Evolutionary conservation across 495 filamentous ascomycete species (phyloP), one percentile per base, ranked within the genome.

Genomic region (Penicillium paradoxum): DNA sequence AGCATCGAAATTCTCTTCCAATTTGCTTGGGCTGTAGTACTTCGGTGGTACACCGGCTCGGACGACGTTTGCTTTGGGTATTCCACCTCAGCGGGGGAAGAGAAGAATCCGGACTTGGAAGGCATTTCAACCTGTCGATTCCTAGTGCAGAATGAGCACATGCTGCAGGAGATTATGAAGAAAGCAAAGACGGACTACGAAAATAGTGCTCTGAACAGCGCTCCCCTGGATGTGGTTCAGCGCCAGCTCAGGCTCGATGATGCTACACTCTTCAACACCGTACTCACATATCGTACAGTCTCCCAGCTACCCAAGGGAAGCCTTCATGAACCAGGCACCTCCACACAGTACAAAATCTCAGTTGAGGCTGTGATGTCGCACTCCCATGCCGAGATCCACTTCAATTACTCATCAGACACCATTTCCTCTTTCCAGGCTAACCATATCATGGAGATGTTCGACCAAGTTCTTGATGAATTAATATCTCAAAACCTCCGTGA

Each of bases 61-160:
- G 71, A 80, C 24, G 74, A 79, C 36, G 68, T 83, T 17, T 78
- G 75, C 49, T 86, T 85, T 55, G 81, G 81, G 0, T 74, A 71
- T 49, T 64, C 65, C 15, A 49, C 49, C 9, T 64, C 63, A 0
- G 62, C 67, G 9, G 46, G 60, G 9, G 63, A 72, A 38, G 58
- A 57, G 17, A 49, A 49, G 3, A 54, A 61, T 37, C 47, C 18
- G 19, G 51, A 55, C 9, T n/a, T 25, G 1, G 22, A 43, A 0
- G 18, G 39, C 53, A 51, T 68, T 61, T 33, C 70, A 53, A 46
- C 61, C 32, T 74, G 69, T 41, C 69, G 73, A 13, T 43, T 77
- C 11, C 54, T 65, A 19, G 39, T 78, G 15, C 58, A 54, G 8
- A 70, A 75, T 34, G 65, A 71, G 13, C 48, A 66, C 1, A 49